These are phyloP conservation scores for Alternaria ethzedia DNA, from an alignment of 2,329 filamentous ascomycete species.

Conservation along the genomic window DNA sequence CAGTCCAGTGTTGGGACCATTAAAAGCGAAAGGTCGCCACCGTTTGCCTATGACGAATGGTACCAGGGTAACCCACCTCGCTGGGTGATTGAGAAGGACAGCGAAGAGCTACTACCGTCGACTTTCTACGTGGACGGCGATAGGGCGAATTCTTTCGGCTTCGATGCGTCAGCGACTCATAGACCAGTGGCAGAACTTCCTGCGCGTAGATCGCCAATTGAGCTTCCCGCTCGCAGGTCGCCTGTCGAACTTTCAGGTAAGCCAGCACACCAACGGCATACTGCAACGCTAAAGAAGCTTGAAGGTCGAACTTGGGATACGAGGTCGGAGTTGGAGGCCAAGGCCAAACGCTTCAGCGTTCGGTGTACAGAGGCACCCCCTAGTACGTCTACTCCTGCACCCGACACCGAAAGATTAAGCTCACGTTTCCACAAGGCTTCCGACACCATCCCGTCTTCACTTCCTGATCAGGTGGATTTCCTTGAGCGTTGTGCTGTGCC, in stretches of 20 bases:
- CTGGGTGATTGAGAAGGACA: neutral
- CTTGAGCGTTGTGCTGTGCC: constrained; percentile 1
- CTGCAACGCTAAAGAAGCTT: neutral
- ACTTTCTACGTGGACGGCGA: neutral
- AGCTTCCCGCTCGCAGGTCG: neutral
- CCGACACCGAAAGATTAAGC: neutral
- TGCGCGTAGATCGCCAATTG: neutral
- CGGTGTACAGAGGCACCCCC: neutral
- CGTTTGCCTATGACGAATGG: neutral
- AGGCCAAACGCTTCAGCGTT: neutral
- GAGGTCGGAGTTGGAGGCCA: neutral
- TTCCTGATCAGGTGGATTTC: constrained; percentile 4
- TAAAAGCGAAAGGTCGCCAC: neutral
- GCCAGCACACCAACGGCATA: neutral
- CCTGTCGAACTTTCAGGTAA: neutral
- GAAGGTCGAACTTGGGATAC: constrained; percentile 2
- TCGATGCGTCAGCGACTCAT: neutral
- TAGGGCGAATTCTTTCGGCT: neutral
- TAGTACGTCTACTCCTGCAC: neutral
- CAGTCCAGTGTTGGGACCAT: neutral
- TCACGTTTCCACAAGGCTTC: constrained; percentile 11
- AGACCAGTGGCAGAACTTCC: neutral
- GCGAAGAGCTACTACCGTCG: neutral
- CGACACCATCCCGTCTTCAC: neutral
- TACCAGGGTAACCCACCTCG: neutral